Base-by-base conservation (phyloP, 2,329 filamentous ascomycete genomes). In the Alternaria angustiovoidea region DNA sequence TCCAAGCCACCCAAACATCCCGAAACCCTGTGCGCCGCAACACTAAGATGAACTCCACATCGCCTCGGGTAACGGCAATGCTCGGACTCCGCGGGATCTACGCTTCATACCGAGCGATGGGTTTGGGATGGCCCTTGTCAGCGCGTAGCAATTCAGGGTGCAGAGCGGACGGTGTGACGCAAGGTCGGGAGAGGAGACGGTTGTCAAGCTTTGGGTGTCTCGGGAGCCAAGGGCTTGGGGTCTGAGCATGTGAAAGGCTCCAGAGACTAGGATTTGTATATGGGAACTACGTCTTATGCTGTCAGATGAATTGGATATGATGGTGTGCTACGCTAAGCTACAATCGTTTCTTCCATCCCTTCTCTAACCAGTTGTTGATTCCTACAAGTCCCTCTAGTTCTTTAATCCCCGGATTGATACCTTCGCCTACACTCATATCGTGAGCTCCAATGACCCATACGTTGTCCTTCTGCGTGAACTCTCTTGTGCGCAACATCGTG, bases 401-500 rank as follows among this genome's bases (percentile, higher is more conserved):
- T 52, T 67, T 68, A 54, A 62, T 52, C 2, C 64, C 69, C 4
- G 64, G 51, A 22, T 59, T 51, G 36, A 76, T 69, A 1, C 52
- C 57, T 30, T 74, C 64, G 4, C 71, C 70, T 20, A 75, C 58
- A 47, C 65, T 75, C 30, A 65, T 70, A 28, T 77, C 74, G 51
- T 77, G 75, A 7, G 74, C 75, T 9, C 68, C 73, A 51, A 75
- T 49, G 6, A 76, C 71, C 71, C 72, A 76, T 3, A 76, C 46
- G 26, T 75, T 70, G 0, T 69, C 64, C 34, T 61, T 67, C 30
- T 65, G 52, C 1, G 70, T 64, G 48, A 68, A 71, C 3, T 58
- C 62, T 38, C 61, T 70, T 6, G 72, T 68, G 3, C 74, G 64
- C 11, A 54, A 58, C 32, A 76, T 73, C 1, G 67, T 74, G 8